A percentile compares a stretch with the other conserved stretches of the same genome.
These are phyloP conservation scores for Diospyros lotus DNA, from an alignment of 148 eudicot genomes.

Conservation along the genomic window DNA sequence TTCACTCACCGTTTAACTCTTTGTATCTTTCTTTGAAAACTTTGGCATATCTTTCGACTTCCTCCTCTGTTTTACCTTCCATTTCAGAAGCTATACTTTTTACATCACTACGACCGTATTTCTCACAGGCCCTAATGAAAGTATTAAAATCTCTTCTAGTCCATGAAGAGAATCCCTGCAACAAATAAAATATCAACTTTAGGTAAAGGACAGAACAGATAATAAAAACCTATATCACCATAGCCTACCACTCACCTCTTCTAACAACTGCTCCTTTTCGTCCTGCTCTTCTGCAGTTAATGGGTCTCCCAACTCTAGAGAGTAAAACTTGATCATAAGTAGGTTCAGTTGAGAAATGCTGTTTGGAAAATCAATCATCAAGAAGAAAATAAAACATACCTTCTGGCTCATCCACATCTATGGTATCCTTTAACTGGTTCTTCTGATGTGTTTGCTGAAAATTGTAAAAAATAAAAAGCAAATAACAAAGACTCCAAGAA, in stretches of 20 bases:
- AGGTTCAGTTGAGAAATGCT: constrained; percentile 2
- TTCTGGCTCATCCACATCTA: constrained; percentile 92
- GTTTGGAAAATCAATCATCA: background rate
- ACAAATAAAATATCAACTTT: background rate
- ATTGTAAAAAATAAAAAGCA: background rate
- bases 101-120: constrained; percentile 80
- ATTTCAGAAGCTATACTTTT: constrained; percentile 79
- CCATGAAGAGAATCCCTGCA: constrained; percentile 92
- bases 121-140: constrained; percentile 94
- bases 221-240: background rate
- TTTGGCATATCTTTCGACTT: constrained; percentile 93
- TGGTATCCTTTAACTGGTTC: constrained; percentile 87
- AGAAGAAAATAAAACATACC: constrained; percentile 35
- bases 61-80: constrained; percentile 93
- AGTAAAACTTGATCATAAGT: constrained; percentile 17
- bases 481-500: constrained; percentile 15
- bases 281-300: constrained; percentile 97
- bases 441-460: constrained; percentile 66
- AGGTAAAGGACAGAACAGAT: background rate
- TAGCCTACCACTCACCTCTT: constrained; percentile 40
- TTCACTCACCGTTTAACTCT: constrained; percentile 76
- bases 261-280: constrained; percentile 80
- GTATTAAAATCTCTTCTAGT: constrained; percentile 90
- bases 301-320: constrained; percentile 74
- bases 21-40: constrained; percentile 94